Base-by-base conservation (phyloP, 441 rosid species). In the Eruca vesicaria region DNA sequence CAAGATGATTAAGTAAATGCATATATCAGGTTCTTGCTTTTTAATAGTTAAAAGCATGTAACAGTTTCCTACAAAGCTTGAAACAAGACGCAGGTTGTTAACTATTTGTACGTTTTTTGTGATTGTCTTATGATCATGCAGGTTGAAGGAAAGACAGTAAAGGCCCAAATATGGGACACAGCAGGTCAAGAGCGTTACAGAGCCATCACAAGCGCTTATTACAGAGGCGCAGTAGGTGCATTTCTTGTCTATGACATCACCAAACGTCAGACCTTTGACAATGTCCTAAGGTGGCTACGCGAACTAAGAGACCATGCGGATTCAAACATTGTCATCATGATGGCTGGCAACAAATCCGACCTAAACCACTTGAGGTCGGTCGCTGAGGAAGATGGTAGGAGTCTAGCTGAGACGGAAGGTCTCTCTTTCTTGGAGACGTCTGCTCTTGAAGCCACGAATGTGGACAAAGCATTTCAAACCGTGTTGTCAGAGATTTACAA, bases 151-250 rank as follows among this genome's bases (percentile, higher is more conserved):
- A 89, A 89, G 86, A 87, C 94, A 10, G 88, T 89, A 0, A 89
- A 89, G 79, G 91, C 94, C 2, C 94, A 89, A 67, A 89, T 89
- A 36, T 89, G 94, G 94, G 94, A 89, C 68, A 89, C 91, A 1
- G 90, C 94, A 0, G 94, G 94, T 1, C 94, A 89, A 75, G 94
- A 89, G 74, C 71, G 94, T 75, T 89, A 89, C 79, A 81, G 94
- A 7, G 91, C 94, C 56, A 89, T 89, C 75, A 89, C 94, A 26
- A 89, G 94, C 29, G 94, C 94, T 16, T 89, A 89, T 73, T 89
- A 89, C 73, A 80, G 94, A 15, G 94, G 94, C 0, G 90, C 91
- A 0, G 91, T 87, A 16, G 94, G 91, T 50, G 94, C 91, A 0
- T 84, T 89, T 41, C 74, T 89, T 21, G 90, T 89, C 80, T 89